These are phyloP conservation scores for Daldinia sp. DNA, from an alignment of 2,329 filamentous ascomycete genomes.

Conservation along the genomic window DNA sequence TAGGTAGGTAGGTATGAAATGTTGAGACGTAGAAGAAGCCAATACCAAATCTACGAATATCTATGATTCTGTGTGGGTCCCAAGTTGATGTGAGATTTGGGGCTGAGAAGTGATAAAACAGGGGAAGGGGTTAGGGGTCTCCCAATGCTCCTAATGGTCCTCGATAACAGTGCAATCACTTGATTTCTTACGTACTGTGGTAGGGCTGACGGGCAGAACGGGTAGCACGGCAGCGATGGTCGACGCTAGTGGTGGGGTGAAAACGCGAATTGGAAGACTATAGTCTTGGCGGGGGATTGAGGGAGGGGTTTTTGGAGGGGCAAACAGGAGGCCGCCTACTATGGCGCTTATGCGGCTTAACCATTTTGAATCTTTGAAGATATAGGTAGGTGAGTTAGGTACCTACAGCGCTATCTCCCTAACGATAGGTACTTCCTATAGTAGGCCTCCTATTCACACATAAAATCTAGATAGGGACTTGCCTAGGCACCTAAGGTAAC, in stretches of 20 bases:
- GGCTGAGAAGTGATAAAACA: conserved; percentile 26
- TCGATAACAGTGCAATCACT: conserved; percentile 6
- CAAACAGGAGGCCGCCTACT: conserved; percentile 28
- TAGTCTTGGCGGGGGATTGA: conserved; percentile 22
- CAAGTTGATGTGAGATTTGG: conserved; percentile 14
- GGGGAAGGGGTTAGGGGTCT: not conserved
- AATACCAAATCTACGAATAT: not conserved
- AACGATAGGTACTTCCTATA: not conserved
- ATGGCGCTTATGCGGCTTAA: conserved; percentile 12
- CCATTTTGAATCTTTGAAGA: conserved; percentile 3
- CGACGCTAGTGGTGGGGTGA: not conserved
- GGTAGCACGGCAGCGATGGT: conserved; percentile 1
- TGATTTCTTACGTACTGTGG: conserved; percentile 13
- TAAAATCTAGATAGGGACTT: no score
- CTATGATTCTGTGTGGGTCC: conserved; percentile 10
- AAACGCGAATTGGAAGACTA: not conserved
- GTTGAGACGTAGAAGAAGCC: not conserved
- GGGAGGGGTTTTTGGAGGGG: conserved; percentile 5
- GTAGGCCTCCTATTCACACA: not conserved
- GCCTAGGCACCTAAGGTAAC: not conserved
- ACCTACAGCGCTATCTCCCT: no score
- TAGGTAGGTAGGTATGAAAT: no score
- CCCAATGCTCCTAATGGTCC: not conserved
- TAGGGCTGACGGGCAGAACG: conserved; percentile 27
- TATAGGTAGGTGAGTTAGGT: not conserved